Evolutionary conservation across 202 grass and related monocot species (phyloP).

Genomic region (Setaria italica): DNA sequence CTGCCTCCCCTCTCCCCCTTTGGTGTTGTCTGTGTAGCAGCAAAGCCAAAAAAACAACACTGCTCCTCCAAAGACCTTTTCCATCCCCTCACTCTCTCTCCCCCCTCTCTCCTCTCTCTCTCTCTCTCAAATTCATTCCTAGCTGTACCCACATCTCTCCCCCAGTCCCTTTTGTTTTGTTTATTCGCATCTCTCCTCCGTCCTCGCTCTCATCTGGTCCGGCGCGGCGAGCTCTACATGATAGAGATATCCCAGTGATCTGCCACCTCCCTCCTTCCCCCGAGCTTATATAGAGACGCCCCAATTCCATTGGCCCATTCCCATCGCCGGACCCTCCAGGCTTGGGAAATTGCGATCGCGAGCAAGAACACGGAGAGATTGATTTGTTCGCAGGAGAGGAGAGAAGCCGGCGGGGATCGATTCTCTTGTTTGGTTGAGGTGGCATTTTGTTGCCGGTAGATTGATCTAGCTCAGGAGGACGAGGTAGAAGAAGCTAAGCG

Average conservation of each 20-base stretch:
- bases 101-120: conserved; percentile 18
- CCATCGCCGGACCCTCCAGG: conserved; percentile 1
- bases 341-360: conserved; percentile 45
- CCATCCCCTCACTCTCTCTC: conserved; percentile 36
- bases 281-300: conserved; percentile 52
- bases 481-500: not conserved
- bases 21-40: conserved; percentile 56
- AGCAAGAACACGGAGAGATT: conserved; percentile 21
- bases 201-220: conserved; percentile 28
- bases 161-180: conserved; percentile 42
- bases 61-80: conserved; percentile 51
- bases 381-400: not conserved
- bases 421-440: conserved; percentile 28
- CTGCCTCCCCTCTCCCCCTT: conserved; percentile 41
- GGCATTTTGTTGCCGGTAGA: conserved; percentile 2
- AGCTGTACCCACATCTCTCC: conserved; percentile 52
- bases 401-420: not conserved
- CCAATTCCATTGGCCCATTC: conserved; percentile 41
- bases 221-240: not conserved
- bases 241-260: conserved; percentile 39
- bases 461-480: conserved; percentile 23
- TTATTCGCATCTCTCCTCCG: conserved; percentile 44
- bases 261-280: not conserved
- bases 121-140: conserved; percentile 42
- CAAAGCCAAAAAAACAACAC: conserved; percentile 51